phyloP scores from a whole-genome alignment of 2,329 filamentous ascomycete species.

The Thermochaetoides dissita region DNA sequence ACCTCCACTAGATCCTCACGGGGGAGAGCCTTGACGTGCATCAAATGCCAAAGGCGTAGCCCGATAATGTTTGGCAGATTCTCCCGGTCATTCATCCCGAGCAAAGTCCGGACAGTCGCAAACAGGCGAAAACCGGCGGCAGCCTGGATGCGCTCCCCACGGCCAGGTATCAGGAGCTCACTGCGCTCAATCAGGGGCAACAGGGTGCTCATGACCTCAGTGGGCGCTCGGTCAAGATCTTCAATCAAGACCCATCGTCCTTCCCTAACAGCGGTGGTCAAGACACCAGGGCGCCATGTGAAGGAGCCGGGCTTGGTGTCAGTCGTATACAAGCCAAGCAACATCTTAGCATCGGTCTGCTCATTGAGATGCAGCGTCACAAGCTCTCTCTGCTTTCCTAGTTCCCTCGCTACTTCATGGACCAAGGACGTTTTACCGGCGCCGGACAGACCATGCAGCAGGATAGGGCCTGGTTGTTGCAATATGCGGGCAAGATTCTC shows the following conservation, averaged over 20 bases:
- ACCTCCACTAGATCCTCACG: conserved; percentile 62
- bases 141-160: conserved; percentile 73
- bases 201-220: conserved; percentile 85
- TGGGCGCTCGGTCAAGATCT: conserved; percentile 86
- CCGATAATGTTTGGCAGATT: conserved; percentile 66
- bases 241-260: conserved; percentile 96
- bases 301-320: conserved; percentile 80
- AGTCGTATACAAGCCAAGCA: conserved; percentile 87
- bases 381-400: conserved; percentile 69
- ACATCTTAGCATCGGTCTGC: conserved; percentile 93
- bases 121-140: conserved; percentile 78
- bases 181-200: conserved; percentile 83
- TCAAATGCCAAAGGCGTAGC: conserved; percentile 68
- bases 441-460: conserved; percentile 71
- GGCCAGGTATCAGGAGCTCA: conserved; percentile 79
- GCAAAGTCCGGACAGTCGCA: conserved; percentile 71
- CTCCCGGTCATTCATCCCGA: conserved; percentile 52
- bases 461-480: conserved; percentile 53
- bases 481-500: conserved; percentile 54
- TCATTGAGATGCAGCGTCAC: conserved; percentile 94
- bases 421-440: conserved; percentile 83
- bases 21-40: conserved; percentile 54
- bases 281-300: conserved; percentile 77
- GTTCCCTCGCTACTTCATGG: conserved; percentile 64
- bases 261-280: conserved; percentile 87